Conservation (phyloP, 108 stramenopile genomes). For the Skeletonema menzelii region DNA sequence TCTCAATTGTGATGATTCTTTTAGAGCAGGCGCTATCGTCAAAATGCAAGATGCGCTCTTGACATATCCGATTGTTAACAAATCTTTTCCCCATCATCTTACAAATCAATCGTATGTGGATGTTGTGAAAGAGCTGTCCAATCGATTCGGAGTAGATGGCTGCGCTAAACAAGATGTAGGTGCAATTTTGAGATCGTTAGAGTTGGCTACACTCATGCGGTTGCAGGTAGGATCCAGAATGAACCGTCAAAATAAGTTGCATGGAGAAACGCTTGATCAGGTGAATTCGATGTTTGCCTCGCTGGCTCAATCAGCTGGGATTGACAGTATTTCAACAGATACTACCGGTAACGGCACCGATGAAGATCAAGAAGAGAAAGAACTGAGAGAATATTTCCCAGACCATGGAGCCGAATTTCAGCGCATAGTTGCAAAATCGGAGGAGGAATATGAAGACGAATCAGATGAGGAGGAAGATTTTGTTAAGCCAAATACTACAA, state of each 20-base stretch:
- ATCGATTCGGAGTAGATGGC: conserved; percentile 20
- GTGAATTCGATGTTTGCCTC: conserved; percentile 24
- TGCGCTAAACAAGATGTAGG: conserved; percentile 21
- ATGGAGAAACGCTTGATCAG: conserved; percentile 8
- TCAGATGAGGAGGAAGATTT: conserved; percentile 28
- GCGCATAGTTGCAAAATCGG: conserved; percentile 35
- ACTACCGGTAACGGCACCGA: conserved; percentile 17
- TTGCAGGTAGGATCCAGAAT: conserved; percentile 21
- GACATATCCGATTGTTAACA: conserved; percentile 35
- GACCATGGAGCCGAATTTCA: conserved; percentile 81
- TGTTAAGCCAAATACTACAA: conserved; percentile 5
- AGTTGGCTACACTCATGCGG: conserved; percentile 33
- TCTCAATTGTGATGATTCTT: conserved; percentile 17
- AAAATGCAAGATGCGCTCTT: conserved; percentile 37
- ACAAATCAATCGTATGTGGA: conserved; percentile 9
- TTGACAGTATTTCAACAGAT: conserved; percentile 3
- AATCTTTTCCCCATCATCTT: conserved; percentile 6
- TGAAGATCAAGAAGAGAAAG: conserved; percentile 55
- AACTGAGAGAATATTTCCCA: conserved; percentile 89
- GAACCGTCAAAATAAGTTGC: not conserved
- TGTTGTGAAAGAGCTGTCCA: conserved; percentile 20
- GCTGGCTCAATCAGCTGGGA: conserved; percentile 22
- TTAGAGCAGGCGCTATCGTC: conserved; percentile 12
- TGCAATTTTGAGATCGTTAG: conserved; percentile 19
- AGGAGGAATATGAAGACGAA: conserved; percentile 32